Percentiles rank a stretch among this genome's conserved stretches.
Evolutionary conservation across 306 rosid genomes (phyloP).

Genomic region (Vigna unguiculata): DNA sequence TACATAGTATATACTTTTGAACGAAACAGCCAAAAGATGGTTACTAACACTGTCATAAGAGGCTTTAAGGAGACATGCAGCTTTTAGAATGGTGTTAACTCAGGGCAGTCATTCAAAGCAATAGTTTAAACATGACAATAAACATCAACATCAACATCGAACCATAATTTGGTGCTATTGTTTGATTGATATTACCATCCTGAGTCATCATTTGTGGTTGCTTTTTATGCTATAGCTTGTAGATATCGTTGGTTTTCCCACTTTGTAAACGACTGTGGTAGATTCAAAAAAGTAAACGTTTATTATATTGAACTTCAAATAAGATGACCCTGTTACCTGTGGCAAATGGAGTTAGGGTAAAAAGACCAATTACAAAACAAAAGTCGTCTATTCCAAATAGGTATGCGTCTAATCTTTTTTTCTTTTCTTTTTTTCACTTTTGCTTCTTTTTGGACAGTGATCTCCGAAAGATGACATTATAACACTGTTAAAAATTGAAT

Average conservation of each 20-base stretch:
- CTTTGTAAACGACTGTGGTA: slow-evolving; percentile 9
- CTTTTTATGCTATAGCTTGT: slow-evolving; percentile 37
- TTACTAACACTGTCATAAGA: slow-evolving; percentile 21
- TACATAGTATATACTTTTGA: slow-evolving; percentile 27
- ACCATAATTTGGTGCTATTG: slow-evolving; percentile 27
- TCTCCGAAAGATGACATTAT: slow-evolving; percentile 10
- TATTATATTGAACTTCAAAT: slow-evolving; percentile 6
- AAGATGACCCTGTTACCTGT: background rate
- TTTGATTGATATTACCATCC: slow-evolving; percentile 34
- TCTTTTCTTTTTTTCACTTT: background rate
- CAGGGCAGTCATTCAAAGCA: slow-evolving; percentile 44
- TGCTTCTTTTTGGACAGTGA: background rate
- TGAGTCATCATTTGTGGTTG: slow-evolving; percentile 34
- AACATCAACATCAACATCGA: slow-evolving; percentile 37
- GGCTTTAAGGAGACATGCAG: slow-evolving; percentile 48
- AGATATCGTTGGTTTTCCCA: slow-evolving; percentile 29
- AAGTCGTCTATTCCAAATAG: background rate
- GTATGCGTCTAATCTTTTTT: background rate
- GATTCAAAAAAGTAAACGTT: slow-evolving; percentile 28
- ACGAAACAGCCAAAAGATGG: slow-evolving; percentile 42
- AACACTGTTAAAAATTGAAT: background rate
- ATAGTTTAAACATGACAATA: slow-evolving; percentile 38
- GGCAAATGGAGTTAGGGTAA: slow-evolving; percentile 12
- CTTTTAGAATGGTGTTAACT: slow-evolving; percentile 39
- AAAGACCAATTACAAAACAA: slow-evolving; percentile 35